Evolutionary conservation across 2,329 filamentous ascomycete species (phyloP).

Genomic region (Scortechinia acanthostroma): DNA sequence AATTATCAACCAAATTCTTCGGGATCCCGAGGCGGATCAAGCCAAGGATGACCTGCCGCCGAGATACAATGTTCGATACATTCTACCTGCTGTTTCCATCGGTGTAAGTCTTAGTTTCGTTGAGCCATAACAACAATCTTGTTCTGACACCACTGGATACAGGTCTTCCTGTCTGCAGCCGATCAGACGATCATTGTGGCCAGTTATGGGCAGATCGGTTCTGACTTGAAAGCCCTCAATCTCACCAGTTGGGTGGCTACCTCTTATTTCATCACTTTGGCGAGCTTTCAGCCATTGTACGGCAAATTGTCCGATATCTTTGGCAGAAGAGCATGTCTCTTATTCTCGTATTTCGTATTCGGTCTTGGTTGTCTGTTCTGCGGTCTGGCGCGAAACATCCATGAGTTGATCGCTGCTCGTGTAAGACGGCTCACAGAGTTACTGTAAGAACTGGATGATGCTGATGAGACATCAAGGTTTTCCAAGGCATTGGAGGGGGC

Average conservation of each 20-base stretch:
- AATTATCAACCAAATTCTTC: not conserved
- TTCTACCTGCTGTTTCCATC: not conserved
- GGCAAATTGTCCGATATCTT: constrained; percentile 57
- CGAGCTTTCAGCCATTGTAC: constrained; percentile 55
- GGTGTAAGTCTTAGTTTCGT: not conserved
- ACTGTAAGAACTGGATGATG: not conserved
- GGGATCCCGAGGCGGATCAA: not conserved
- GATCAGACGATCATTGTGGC: constrained; percentile 2
- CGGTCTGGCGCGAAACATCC: constrained; percentile 49
- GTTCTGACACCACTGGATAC: not conserved
- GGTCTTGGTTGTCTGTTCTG: constrained; percentile 48
- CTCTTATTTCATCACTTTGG: not conserved
- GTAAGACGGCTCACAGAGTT: constrained; percentile 9
- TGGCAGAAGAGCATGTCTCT: constrained; percentile 46
- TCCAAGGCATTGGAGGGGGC: constrained; percentile 9
- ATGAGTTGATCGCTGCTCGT: constrained; percentile 51
- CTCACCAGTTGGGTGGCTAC: not conserved
- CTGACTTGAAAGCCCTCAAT: not conserved
- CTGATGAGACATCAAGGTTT: constrained; percentile 4
- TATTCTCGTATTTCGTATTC: constrained; percentile 51
- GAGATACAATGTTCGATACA: not conserved
- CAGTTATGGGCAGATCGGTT: constrained; percentile 2
- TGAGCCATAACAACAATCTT: not conserved
- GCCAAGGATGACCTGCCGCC: not conserved
- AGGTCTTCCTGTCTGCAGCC: constrained; percentile 2